Conservation (phyloP, 2,329 filamentous ascomycete genomes). For the Aspergillus sp. region DNA sequence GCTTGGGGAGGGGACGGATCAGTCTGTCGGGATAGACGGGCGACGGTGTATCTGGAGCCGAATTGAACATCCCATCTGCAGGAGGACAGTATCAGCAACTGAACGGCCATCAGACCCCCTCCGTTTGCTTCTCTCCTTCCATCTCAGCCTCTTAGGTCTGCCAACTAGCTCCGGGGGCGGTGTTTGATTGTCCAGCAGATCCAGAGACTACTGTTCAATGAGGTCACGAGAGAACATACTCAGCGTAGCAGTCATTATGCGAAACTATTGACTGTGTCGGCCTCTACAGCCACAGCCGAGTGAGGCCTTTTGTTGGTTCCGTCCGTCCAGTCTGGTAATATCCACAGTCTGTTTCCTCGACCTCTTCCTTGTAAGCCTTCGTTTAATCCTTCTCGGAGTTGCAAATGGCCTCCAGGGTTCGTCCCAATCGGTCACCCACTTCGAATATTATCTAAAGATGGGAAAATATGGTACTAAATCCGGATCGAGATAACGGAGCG, state of each 20-base stretch:
- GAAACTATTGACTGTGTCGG: slow-evolving; percentile 31
- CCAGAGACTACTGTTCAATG: slow-evolving; percentile 24
- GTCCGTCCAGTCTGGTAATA: slow-evolving; percentile 12
- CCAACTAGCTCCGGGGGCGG: slow-evolving; percentile 15
- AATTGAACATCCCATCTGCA: slow-evolving; percentile 55
- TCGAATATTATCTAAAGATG: slow-evolving; percentile 9
- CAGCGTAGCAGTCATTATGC: slow-evolving; percentile 50
- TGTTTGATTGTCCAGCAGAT: slow-evolving; percentile 16
- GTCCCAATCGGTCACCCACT: slow-evolving; percentile 14
- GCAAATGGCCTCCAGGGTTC: slow-evolving; percentile 17
- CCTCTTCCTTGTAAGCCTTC: slow-evolving; percentile 9
- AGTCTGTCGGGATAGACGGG: slow-evolving; percentile 85
- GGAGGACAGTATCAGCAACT: slow-evolving; percentile 44
- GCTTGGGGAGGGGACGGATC: slow-evolving; percentile 89
- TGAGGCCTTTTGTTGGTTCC: slow-evolving; percentile 23
- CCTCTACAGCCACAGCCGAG: slow-evolving; percentile 36
- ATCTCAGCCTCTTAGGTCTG: slow-evolving; percentile 11
- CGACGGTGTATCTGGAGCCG: slow-evolving; percentile 71
- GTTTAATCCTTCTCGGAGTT: slow-evolving; percentile 19
- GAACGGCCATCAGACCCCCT: slow-evolving; percentile 33
- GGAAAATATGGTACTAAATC: neutral
- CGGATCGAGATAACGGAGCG: neutral
- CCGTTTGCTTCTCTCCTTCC: slow-evolving; percentile 9
- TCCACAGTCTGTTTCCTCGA: neutral
- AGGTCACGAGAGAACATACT: slow-evolving; percentile 42